These are phyloP conservation scores for Rusavskia elegans DNA, from an alignment of 495 filamentous ascomycete species.

Conservation along the genomic window DNA sequence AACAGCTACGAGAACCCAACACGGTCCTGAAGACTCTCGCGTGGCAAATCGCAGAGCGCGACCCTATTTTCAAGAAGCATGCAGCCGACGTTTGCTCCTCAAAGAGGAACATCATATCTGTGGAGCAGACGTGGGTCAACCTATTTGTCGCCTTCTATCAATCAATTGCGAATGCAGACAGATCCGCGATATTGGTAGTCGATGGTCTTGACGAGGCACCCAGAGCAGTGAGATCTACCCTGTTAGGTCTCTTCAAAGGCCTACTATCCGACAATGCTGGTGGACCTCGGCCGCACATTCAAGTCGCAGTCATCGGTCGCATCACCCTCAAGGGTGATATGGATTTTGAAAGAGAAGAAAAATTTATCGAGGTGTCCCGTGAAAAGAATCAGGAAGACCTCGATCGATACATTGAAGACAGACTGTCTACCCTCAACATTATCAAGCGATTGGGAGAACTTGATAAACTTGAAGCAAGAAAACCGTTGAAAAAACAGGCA, in stretches of 20 bases:
- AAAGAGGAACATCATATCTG: slow-evolving; percentile 12
- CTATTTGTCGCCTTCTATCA: too few species aligned
- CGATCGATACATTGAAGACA: slow-evolving; percentile 15
- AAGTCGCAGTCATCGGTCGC: slow-evolving; percentile 17
- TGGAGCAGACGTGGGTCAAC: neutral
- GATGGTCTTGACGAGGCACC: slow-evolving; percentile 23
- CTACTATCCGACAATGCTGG: neutral
- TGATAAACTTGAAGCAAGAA: slow-evolving; percentile 5
- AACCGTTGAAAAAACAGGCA: slow-evolving; percentile 9
- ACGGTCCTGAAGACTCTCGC: slow-evolving; percentile 14
- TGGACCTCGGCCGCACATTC: slow-evolving; percentile 2
- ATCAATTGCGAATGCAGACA: slow-evolving; percentile 1
- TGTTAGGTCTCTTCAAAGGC: slow-evolving; percentile 12
- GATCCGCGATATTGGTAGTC: slow-evolving; percentile 16
- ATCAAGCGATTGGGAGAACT: neutral
- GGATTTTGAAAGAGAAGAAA: slow-evolving; percentile 7
- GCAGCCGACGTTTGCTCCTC: slow-evolving; percentile 7
- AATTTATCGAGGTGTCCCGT: slow-evolving; percentile 18
- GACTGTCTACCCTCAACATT: slow-evolving; percentile 6
- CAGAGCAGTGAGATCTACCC: slow-evolving; percentile 11
- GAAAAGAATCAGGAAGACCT: slow-evolving; percentile 20
- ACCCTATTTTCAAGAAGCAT: slow-evolving; percentile 17
- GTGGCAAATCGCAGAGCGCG: slow-evolving; percentile 18
- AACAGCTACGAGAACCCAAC: too few species aligned
- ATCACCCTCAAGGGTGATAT: slow-evolving; percentile 17